A percentile compares a stretch with the other conserved stretches of the same genome.
Evolutionary conservation across 225 moss, liverwort and hornwort species (phyloP).

Genomic region (Anthoceros angustus): DNA sequence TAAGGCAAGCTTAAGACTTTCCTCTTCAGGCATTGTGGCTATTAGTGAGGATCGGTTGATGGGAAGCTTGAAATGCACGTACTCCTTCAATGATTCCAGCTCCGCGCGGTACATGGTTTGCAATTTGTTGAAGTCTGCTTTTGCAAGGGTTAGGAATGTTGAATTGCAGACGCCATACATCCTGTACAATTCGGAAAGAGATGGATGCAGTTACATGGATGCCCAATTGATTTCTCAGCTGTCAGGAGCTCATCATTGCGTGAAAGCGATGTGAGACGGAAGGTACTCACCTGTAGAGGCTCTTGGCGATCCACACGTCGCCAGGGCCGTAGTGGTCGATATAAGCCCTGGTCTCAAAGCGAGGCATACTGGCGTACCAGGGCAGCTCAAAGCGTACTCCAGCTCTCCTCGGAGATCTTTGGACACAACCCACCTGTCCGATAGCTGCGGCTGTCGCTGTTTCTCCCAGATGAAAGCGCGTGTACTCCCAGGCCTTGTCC

Average conservation of each 20-base stretch:
- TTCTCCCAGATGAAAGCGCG: constrained; percentile 20
- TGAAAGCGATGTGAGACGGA: background rate
- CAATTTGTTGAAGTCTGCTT: background rate
- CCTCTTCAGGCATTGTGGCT: background rate
- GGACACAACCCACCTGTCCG: constrained; percentile 35
- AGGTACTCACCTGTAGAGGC: constrained; percentile 13
- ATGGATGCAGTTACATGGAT: background rate
- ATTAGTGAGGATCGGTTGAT: background rate
- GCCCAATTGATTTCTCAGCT: background rate
- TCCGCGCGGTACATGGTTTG: background rate
- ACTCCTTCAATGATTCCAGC: background rate
- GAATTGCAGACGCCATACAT: background rate
- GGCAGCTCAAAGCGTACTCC: constrained; percentile 14
- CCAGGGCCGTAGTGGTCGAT: constrained; percentile 17
- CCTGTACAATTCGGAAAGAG: background rate
- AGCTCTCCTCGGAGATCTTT: constrained; percentile 36
- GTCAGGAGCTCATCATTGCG: background rate
- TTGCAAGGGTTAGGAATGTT: background rate
- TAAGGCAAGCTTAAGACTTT: background rate
- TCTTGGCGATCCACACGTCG: constrained; percentile 24
- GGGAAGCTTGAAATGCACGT: background rate
- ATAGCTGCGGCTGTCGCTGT: constrained; percentile 6
- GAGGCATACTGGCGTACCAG: constrained; percentile 16
- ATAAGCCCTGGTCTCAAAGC: constrained; percentile 14
- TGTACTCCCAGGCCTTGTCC: constrained; percentile 16